Base-by-base conservation (phyloP, 2,329 filamentous ascomycete species). In the Didymella keratinophila region DNA sequence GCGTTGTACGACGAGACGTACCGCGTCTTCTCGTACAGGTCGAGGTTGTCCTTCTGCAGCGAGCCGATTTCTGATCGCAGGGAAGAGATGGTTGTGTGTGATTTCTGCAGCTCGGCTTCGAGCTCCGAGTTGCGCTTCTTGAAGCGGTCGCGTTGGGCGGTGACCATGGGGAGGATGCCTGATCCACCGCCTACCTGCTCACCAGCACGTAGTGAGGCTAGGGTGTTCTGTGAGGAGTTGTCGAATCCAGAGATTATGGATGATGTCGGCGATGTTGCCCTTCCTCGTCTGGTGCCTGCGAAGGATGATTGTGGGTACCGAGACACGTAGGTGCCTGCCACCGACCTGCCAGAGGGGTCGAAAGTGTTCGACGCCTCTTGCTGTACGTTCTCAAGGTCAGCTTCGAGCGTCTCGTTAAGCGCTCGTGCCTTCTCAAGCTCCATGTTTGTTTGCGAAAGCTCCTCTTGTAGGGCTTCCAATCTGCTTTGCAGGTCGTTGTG, bases 191-290 rank as follows among this genome's bases (percentile, higher is more conserved):
- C 90, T 54, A 89, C 84, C 9, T 88, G 82, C 62, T 88, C 86
- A 45, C 92, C 68, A 2, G 83, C 84, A 30, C 86, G 83, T 23
- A 89, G 79, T 7, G 84, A 79, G 37, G 88, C 86, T 65, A 89
- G 79, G 14, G 81, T 82, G 60, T 57, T 70, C 47, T 70, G 69
- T 4, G 69, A 67, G 8, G 66, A 58, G 49, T 72, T 70, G 58
- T 96, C 91, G 72, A 97, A 93, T n/a, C 95, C 95, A 60, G 93
- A 97, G 69, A 99, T 98, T 70, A 99, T 98, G 20, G 94, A 98
- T 4, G 94, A 98, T 1, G 95, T 98, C 0, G 95, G 96, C 2
- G 95, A 98, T 27, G 56, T 58, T 16, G 90, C 86, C 28, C 90
- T 87, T 69, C 87, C 86, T 47, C 90, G 85, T 18, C 86, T 80